phyloP scores from a whole-genome alignment of 2,329 filamentous ascomycete species.

The Claviceps cyperi region DNA sequence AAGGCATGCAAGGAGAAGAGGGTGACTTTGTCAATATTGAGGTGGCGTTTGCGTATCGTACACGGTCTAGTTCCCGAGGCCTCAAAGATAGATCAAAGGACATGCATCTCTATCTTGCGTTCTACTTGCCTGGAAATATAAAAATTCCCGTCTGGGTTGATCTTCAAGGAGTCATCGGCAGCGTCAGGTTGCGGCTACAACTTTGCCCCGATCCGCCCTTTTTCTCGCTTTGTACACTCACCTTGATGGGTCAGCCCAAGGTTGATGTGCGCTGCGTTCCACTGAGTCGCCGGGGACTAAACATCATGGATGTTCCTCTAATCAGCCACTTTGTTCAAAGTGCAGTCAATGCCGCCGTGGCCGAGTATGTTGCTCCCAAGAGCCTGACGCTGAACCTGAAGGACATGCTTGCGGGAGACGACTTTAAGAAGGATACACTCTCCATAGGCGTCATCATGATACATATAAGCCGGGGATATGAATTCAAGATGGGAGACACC shows the following conservation, averaged over 20 bases:
- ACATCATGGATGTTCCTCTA: slow-evolving; percentile 61
- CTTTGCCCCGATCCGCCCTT: slow-evolving; percentile 65
- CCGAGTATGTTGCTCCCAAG: slow-evolving; percentile 64
- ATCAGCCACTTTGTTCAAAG: slow-evolving; percentile 65
- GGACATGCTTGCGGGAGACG: slow-evolving; percentile 63
- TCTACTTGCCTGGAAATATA: slow-evolving; percentile 47
- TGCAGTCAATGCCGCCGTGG: slow-evolving; percentile 57
- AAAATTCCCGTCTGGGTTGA: slow-evolving; percentile 59
- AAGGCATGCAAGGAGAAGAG: slow-evolving; percentile 62
- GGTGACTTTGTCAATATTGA: slow-evolving; percentile 69
- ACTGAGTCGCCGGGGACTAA: slow-evolving; percentile 52
- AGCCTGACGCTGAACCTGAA: slow-evolving; percentile 60
- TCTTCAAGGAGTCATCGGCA: slow-evolving; percentile 56
- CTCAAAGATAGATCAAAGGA: slow-evolving; percentile 55
- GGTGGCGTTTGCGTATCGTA: slow-evolving; percentile 58
- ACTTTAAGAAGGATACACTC: slow-evolving; percentile 62
- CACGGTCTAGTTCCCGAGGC: slow-evolving; percentile 43
- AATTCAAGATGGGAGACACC: slow-evolving; percentile 58
- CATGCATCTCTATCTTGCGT: slow-evolving; percentile 53
- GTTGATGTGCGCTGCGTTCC: slow-evolving; percentile 58
- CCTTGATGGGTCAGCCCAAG: slow-evolving; percentile 61
- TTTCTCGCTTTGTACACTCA: slow-evolving; percentile 59
- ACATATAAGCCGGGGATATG: slow-evolving; percentile 50
- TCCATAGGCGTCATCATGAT: slow-evolving; percentile 51
- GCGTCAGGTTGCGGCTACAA: slow-evolving; percentile 53